These are phyloP conservation scores for Hibiscus syriacus DNA, from an alignment of 345 rosid species.

Conservation along the genomic window DNA sequence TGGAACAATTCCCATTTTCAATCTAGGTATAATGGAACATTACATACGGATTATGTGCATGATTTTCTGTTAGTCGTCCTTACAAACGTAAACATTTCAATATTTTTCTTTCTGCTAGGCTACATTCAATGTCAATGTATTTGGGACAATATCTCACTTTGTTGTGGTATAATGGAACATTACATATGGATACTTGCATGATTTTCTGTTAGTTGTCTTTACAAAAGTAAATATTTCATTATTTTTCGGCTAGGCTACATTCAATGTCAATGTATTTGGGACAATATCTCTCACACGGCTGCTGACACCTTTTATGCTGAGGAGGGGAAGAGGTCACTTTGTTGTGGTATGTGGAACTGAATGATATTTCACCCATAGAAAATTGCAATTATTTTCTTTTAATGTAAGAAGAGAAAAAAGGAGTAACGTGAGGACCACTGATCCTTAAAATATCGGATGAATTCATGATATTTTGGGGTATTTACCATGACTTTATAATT, in stretches of 20 bases:
- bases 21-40: not conserved
- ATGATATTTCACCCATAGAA: constrained; percentile 1
- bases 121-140: constrained; percentile 70
- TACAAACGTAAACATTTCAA: not conserved
- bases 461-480: not conserved
- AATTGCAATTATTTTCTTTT: not conserved
- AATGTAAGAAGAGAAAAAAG: not conserved
- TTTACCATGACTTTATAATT: not conserved
- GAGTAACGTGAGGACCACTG: not conserved
- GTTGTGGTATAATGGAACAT: constrained; percentile 80
- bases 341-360: constrained; percentile 69
- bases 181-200: too few relatives aligned
- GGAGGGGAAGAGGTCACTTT: constrained; percentile 80
- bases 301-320: constrained; percentile 70
- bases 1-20: not conserved
- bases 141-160: constrained; percentile 88
- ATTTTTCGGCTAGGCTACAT: constrained; percentile 50
- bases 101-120: constrained; percentile 36
- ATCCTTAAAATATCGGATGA: not conserved
- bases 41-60: not conserved
- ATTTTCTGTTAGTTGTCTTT: not conserved
- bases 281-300: constrained; percentile 79
- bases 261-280: constrained; percentile 77
- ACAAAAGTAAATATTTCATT: not conserved
- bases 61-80: not conserved